Evolutionary conservation across 106 monocot species (phyloP).

Genomic region (Narthecium ossifragum): DNA sequence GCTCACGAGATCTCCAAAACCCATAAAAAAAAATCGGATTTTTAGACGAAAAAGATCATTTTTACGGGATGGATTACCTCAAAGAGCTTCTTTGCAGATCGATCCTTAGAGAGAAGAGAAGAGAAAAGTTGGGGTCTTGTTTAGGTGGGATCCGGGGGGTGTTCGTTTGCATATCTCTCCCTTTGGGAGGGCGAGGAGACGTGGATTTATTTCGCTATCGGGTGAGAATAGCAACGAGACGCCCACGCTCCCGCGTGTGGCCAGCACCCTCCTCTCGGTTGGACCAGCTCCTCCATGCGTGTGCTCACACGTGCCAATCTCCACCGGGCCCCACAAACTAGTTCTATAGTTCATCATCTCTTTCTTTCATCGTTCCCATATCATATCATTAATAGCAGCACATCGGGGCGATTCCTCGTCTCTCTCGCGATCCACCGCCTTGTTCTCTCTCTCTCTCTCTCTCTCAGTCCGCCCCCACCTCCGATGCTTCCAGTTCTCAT

Average conservation of each 20-base stretch:
- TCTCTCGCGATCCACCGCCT: too few relatives aligned
- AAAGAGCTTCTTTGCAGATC: neutral
- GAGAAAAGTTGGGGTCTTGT: neutral
- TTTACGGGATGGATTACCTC: neutral
- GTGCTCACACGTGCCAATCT: conserved; percentile 8
- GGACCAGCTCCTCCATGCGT: neutral
- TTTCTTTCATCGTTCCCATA: neutral
- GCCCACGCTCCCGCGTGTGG: conserved; percentile 16
- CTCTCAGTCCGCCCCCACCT: neutral
- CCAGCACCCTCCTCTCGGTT: conserved; percentile 1
- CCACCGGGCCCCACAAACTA: neutral
- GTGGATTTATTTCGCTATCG: neutral
- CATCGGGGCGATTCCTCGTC: too few relatives aligned
- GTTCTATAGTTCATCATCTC: neutral
- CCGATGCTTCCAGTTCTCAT: neutral
- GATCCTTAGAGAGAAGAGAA: neutral
- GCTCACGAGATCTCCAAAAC: neutral
- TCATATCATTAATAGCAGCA: too few relatives aligned
- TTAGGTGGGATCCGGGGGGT: neutral
- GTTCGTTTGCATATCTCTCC: neutral
- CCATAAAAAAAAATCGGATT: neutral
- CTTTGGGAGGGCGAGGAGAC: neutral
- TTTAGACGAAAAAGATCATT: neutral
- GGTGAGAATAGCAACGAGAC: too few relatives aligned
- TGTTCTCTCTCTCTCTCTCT: neutral